phyloP scores from a whole-genome alignment of 2,329 filamentous ascomycete genomes.

The Xenoacremonium recifei region DNA sequence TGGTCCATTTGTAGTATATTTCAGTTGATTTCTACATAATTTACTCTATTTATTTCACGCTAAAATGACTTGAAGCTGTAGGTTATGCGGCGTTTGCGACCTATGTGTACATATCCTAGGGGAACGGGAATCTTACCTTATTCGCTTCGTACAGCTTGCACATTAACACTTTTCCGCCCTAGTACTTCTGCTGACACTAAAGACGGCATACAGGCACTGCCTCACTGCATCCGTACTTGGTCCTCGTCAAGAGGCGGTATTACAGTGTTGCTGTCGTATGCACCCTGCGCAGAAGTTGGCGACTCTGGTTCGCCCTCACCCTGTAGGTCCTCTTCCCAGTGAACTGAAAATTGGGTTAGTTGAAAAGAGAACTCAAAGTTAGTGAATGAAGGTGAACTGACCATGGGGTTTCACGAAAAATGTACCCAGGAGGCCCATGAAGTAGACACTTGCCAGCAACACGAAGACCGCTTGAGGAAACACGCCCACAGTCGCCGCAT shows the following conservation, averaged over 20 bases:
- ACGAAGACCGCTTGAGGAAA: conserved; percentile 85
- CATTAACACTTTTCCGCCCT: too few species aligned
- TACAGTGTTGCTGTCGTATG: conserved; percentile 8
- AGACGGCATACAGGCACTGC: too few species aligned
- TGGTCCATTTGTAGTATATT: too few species aligned
- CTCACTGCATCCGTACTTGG: conserved; percentile 24
- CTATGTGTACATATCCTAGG: too few species aligned
- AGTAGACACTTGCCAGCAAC: conserved; percentile 66
- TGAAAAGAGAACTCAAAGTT: neutral
- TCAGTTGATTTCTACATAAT: too few species aligned
- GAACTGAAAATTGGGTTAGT: conserved; percentile 26
- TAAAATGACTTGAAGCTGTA: too few species aligned
- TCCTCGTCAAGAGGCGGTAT: conserved; percentile 26
- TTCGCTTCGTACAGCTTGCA: too few species aligned
- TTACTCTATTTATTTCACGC: too few species aligned
- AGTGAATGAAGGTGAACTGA: conserved; percentile 46
- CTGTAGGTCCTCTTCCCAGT: conserved; percentile 32
- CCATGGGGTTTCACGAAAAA: conserved; percentile 72
- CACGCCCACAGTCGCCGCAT: conserved; percentile 73
- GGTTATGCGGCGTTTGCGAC: too few species aligned
- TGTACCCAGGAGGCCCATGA: conserved; percentile 61
- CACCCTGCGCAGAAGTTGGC: conserved; percentile 11
- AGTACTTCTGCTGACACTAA: too few species aligned
- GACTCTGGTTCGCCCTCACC: conserved; percentile 24
- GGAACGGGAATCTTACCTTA: too few species aligned